Conservation (phyloP, 495 filamentous ascomycete genomes). For the Podospora appendiculata region DNA sequence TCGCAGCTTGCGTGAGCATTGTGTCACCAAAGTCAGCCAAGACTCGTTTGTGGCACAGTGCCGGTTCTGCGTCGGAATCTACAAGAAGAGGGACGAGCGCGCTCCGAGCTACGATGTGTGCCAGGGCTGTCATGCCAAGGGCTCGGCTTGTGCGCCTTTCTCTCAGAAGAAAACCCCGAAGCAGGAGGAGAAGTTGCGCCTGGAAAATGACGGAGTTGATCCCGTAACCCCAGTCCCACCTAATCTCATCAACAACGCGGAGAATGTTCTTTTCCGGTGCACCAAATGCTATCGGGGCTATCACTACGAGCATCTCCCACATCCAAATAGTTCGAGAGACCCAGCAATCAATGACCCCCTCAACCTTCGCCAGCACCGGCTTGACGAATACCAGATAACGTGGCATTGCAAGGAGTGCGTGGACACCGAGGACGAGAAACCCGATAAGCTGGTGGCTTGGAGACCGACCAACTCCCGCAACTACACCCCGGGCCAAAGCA, state of each 20-base stretch:
- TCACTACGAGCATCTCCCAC: slow-evolving; percentile 74
- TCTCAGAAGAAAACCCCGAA: slow-evolving; percentile 55
- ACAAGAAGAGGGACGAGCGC: slow-evolving; percentile 56
- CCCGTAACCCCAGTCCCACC: slow-evolving; percentile 57
- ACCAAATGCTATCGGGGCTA: slow-evolving; percentile 64
- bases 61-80: slow-evolving; percentile 64
- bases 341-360: slow-evolving; percentile 30
- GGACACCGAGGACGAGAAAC: slow-evolving; percentile 44
- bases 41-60: slow-evolving; percentile 86
- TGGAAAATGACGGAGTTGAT: slow-evolving; percentile 69
- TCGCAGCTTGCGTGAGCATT: slow-evolving; percentile 68
- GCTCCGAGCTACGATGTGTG: slow-evolving; percentile 67
- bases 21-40: slow-evolving; percentile 82
- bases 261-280: slow-evolving; percentile 80
- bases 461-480: slow-evolving; percentile 50
- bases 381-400: slow-evolving; percentile 51
- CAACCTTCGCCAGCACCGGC: slow-evolving; percentile 28
- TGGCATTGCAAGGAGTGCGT: slow-evolving; percentile 75
- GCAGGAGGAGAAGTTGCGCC: slow-evolving; percentile 74
- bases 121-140: slow-evolving; percentile 53
- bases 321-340: slow-evolving; percentile 24
- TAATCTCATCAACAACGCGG: slow-evolving; percentile 60
- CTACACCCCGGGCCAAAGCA: slow-evolving; percentile 37
- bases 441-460: slow-evolving; percentile 79
- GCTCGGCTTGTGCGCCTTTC: slow-evolving; percentile 62